These are phyloP conservation scores for Atkinsonella hypoxylon DNA, from an alignment of 2,329 filamentous ascomycete genomes.

Conservation along the genomic window DNA sequence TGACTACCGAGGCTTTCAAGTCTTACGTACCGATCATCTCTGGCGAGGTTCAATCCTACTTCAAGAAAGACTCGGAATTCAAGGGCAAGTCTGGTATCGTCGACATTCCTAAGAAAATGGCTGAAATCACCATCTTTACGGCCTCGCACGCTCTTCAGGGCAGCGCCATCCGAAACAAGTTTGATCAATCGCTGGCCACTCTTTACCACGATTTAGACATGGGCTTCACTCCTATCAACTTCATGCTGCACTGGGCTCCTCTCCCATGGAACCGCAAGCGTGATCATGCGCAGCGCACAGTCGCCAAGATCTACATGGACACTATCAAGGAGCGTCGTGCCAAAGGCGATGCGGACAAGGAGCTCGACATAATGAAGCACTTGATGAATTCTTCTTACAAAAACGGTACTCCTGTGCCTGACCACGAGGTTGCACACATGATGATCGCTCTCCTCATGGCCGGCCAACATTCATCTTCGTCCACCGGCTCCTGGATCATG, in stretches of 20 bases:
- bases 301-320: constrained; percentile 71
- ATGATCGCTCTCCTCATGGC: constrained; percentile 93
- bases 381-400: constrained; percentile 81
- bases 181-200: constrained; percentile 68
- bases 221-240: constrained; percentile 83
- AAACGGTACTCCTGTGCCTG: constrained; percentile 64
- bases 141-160: constrained; percentile 79
- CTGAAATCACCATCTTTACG: constrained; percentile 82
- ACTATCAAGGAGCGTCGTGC: constrained; percentile 64
- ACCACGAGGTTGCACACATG: constrained; percentile 79
- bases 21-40: constrained; percentile 70
- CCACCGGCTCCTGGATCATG: constrained; percentile 75
- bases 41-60: constrained; percentile 59
- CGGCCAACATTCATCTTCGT: constrained; percentile 79
- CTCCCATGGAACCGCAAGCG: constrained; percentile 79
- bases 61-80: constrained; percentile 55
- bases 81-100: constrained; percentile 56
- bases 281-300: constrained; percentile 66
- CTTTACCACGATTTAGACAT: constrained; percentile 84
- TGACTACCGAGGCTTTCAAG: constrained; percentile 62
- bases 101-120: constrained; percentile 64
- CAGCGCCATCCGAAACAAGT: constrained; percentile 66
- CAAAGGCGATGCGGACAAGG: constrained; percentile 34
- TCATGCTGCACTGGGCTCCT: constrained; percentile 78
- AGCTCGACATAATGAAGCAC: constrained; percentile 78